Percentiles rank a stretch among this genome's conserved stretches.
These are phyloP conservation scores for Cudoniella acicularis DNA, from an alignment of 495 filamentous ascomycete species.

Conservation along the genomic window DNA sequence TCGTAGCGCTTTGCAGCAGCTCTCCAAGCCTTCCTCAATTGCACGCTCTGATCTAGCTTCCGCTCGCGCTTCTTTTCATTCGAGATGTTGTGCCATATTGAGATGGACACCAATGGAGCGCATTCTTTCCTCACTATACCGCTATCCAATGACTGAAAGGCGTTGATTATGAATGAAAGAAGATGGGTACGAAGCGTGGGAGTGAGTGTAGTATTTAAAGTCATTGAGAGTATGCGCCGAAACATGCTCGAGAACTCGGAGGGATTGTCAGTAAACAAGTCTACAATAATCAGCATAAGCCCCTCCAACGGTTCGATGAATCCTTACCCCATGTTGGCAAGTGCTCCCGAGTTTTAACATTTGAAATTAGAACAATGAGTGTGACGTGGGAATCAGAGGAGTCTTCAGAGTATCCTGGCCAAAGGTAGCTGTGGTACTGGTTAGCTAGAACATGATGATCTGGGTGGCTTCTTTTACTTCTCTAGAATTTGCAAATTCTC, in stretches of 20 bases:
- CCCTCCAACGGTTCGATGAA: background rate
- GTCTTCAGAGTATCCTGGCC: constrained; percentile 88
- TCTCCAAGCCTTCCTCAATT: constrained; percentile 86
- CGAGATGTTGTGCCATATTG: constrained; percentile 90
- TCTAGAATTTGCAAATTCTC: constrained; percentile 92
- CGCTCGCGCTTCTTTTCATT: constrained; percentile 51
- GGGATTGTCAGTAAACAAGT: constrained; percentile 70
- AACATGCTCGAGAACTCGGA: constrained; percentile 88
- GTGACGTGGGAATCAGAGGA: constrained; percentile 89
- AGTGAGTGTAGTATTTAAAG: constrained; percentile 71
- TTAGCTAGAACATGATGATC: constrained; percentile 15
- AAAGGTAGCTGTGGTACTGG: constrained; percentile 66
- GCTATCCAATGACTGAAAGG: constrained; percentile 93
- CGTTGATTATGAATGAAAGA: constrained; percentile 79
- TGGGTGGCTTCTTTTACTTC: constrained; percentile 46
- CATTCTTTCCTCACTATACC: constrained; percentile 89
- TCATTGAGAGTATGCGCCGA: constrained; percentile 85
- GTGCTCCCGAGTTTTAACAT: constrained; percentile 82
- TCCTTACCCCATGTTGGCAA: constrained; percentile 79
- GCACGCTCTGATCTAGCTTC: constrained; percentile 62
- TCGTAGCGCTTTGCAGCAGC: constrained; percentile 84
- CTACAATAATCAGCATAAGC: constrained; percentile 33
- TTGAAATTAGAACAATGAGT: constrained; percentile 77
- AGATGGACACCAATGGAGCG: constrained; percentile 89
- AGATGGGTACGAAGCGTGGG: constrained; percentile 71